Evolutionary conservation across 176 grass and related monocot species (phyloP).

Genomic region (barley (Hordeum vulgare)): DNA sequence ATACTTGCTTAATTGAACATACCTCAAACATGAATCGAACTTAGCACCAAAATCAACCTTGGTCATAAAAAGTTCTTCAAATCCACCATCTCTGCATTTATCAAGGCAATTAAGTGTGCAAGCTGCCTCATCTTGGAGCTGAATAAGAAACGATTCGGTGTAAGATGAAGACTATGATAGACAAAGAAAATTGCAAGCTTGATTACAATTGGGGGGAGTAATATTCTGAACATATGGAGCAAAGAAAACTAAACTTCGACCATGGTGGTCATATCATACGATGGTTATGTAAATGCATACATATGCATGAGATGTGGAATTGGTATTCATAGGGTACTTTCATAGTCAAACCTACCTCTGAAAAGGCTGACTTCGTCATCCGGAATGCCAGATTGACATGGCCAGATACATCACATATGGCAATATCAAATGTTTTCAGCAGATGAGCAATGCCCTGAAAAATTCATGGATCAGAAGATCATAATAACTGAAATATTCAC

Average conservation of each 20-base stretch:
- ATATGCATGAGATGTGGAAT: neutral
- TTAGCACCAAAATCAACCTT: constrained; percentile 87
- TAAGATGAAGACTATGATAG: constrained; percentile 2
- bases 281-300: neutral
- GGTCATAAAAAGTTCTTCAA: constrained; percentile 93
- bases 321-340: constrained; percentile 5
- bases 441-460: constrained; percentile 62
- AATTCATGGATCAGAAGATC: constrained; percentile 14
- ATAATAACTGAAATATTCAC: neutral
- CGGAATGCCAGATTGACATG: constrained; percentile 74
- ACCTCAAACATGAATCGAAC: constrained; percentile 93
- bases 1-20: constrained; percentile 18
- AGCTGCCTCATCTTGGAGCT: constrained; percentile 83
- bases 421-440: constrained; percentile 53
- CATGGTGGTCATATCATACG: neutral
- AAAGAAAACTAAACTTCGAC: neutral
- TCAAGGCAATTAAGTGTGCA: constrained; percentile 61
- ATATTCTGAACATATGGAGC: neutral
- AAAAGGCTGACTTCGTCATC: constrained; percentile 59
- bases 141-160: constrained; percentile 21
- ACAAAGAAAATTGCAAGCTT: constrained; percentile 17
- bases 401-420: constrained; percentile 66
- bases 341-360: constrained; percentile 51
- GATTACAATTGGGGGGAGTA: neutral
- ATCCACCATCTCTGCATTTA: constrained; percentile 74